phyloP scores from a whole-genome alignment of 768 basidiomycete species.

The Arthromyces matolae region DNA sequence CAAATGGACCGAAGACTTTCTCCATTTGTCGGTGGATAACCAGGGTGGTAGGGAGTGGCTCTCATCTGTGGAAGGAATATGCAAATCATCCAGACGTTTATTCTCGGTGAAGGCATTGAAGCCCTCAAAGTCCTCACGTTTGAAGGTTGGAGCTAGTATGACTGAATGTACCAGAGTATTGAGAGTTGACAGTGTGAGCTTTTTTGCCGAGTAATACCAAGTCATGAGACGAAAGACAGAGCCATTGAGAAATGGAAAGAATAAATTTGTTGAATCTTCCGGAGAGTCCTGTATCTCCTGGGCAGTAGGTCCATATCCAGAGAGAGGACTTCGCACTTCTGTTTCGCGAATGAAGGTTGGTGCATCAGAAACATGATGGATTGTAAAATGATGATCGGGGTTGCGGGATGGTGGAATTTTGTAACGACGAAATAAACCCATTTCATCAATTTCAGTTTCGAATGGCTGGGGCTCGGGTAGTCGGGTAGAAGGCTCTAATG shows the following conservation, averaged over 20 bases:
- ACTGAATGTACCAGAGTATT: background rate
- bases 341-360: background rate
- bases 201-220: background rate
- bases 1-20: background rate
- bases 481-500: background rate
- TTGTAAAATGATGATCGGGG: background rate
- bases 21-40: background rate
- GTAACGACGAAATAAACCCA: background rate
- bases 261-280: background rate
- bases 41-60: background rate
- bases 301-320: background rate
- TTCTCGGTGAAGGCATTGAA: background rate
- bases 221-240: background rate
- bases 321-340: background rate
- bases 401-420: background rate
- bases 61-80: background rate
- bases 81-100: background rate
- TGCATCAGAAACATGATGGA: background rate
- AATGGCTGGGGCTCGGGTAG: background rate
- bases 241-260: conserved; percentile 5
- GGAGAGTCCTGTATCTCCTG: background rate
- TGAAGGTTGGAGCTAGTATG: background rate
- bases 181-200: background rate
- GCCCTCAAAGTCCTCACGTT: background rate
- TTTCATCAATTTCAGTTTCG: background rate